Percentiles rank a stretch among this genome's conserved stretches.
Conservation (phyloP, 805 yeast genomes). For the Saccharomyces kudriavzevii region DNA sequence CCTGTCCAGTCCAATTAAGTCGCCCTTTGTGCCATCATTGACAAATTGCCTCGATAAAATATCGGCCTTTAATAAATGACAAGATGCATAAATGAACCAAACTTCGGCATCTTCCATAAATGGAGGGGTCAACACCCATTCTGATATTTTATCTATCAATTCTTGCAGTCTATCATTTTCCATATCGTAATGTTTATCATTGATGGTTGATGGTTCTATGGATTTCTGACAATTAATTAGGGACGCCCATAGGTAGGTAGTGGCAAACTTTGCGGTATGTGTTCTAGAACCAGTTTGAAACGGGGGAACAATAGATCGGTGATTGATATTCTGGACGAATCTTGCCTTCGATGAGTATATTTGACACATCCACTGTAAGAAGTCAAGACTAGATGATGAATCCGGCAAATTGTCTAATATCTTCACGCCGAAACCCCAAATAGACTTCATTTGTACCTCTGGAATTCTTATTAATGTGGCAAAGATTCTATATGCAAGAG, state of each 20-base stretch:
- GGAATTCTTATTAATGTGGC: constrained; percentile 42
- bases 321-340: constrained; percentile 19
- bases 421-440: constrained; percentile 61
- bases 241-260: constrained; percentile 25
- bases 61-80: constrained; percentile 24
- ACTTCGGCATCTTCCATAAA: constrained; percentile 29
- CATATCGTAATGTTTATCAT: neutral
- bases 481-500: constrained; percentile 45
- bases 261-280: constrained; percentile 23
- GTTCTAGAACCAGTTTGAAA: constrained; percentile 25
- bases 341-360: constrained; percentile 19
- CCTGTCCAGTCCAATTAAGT: constrained; percentile 9
- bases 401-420: constrained; percentile 31
- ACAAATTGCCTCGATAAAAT: constrained; percentile 11
- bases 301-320: constrained; percentile 20
- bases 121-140: constrained; percentile 26
- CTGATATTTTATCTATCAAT: constrained; percentile 22
- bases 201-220: neutral
- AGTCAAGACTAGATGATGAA: constrained; percentile 11
- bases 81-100: constrained; percentile 25
- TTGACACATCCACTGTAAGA: constrained; percentile 25
- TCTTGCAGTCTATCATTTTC: constrained; percentile 5
- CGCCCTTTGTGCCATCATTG: neutral
- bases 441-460: constrained; percentile 42
- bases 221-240: constrained; percentile 7